Conservation (phyloP, 768 basidiomycete genomes). For the Suillus subaureus region DNA sequence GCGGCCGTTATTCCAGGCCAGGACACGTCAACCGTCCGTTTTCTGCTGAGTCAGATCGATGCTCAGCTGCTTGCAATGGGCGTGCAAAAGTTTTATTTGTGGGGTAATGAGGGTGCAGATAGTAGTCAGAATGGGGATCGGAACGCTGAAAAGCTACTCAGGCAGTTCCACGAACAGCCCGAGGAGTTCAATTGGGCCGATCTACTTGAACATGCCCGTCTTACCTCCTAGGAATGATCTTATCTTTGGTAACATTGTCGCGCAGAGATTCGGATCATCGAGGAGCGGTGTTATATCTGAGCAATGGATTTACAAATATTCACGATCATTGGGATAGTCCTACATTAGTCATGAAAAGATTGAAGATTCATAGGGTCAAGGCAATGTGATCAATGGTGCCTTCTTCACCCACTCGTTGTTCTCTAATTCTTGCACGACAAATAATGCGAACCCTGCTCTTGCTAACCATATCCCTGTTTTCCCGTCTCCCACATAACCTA, state of each 20-base stretch:
- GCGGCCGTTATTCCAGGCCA: slow-evolving; percentile 38
- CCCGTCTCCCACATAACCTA: slow-evolving; percentile 71
- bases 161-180: slow-evolving; percentile 77
- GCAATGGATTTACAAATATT: background rate
- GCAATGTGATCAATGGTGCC: slow-evolving; percentile 37
- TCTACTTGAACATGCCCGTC: slow-evolving; percentile 55
- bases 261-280: background rate
- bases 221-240: slow-evolving; percentile 15
- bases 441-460: slow-evolving; percentile 60
- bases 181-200: slow-evolving; percentile 82
- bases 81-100: slow-evolving; percentile 85
- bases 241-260: background rate
- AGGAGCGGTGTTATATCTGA: background rate
- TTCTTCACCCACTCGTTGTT: slow-evolving; percentile 60
- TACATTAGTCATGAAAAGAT: background rate
- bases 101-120: slow-evolving; percentile 40
- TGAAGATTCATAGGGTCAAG: slow-evolving; percentile 16
- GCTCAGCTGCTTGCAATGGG: slow-evolving; percentile 82
- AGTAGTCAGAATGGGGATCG: background rate
- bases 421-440: slow-evolving; percentile 59
- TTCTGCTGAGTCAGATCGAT: slow-evolving; percentile 74
- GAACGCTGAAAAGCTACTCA: slow-evolving; percentile 49
- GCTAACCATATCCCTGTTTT: slow-evolving; percentile 51
- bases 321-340: background rate
- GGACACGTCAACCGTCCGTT: slow-evolving; percentile 32